Evolutionary conservation across 768 basidiomycete genomes (phyloP).

Genomic region (Boletus huronensis): DNA sequence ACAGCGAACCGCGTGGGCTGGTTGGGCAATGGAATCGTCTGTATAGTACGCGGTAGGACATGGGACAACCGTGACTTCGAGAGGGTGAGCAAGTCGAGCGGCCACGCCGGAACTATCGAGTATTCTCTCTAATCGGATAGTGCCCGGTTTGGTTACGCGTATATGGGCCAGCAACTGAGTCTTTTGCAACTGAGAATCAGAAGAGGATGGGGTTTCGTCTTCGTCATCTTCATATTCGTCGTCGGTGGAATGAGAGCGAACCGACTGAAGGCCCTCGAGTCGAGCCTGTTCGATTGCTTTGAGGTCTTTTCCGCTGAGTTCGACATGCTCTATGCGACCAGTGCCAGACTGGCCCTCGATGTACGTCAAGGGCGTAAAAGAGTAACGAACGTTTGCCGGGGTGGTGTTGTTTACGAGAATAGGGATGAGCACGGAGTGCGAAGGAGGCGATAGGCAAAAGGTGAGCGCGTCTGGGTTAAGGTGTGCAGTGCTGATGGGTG

Average conservation of each 20-base stretch:
- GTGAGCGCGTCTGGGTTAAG: slow-evolving; percentile 73
- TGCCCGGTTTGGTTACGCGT: slow-evolving; percentile 67
- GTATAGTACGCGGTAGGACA: slow-evolving; percentile 77
- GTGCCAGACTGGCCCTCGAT: slow-evolving; percentile 37
- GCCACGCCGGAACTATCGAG: slow-evolving; percentile 66
- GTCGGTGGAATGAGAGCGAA: slow-evolving; percentile 43
- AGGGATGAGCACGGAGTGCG: slow-evolving; percentile 65
- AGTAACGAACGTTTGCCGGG: slow-evolving; percentile 69
- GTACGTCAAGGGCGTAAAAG: slow-evolving; percentile 61
- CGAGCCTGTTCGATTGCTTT: slow-evolving; percentile 63
- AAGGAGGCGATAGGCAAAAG: slow-evolving; percentile 65
- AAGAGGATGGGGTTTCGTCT: slow-evolving; percentile 27
- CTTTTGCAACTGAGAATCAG: slow-evolving; percentile 55
- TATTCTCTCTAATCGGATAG: slow-evolving; percentile 70
- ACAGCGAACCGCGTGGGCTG: slow-evolving; percentile 54
- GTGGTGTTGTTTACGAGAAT: slow-evolving; percentile 87
- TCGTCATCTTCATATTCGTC: slow-evolving; percentile 71
- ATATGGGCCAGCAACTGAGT: slow-evolving; percentile 76
- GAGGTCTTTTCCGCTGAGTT: slow-evolving; percentile 60
- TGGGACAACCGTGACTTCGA: slow-evolving; percentile 69
- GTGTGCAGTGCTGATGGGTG: slow-evolving; percentile 89
- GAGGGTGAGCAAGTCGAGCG: slow-evolving; percentile 64
- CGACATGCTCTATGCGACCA: slow-evolving; percentile 49
- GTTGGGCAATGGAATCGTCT: slow-evolving; percentile 32
- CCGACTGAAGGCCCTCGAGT: slow-evolving; percentile 46